Evolutionary conservation across 768 basidiomycete species (phyloP).

Genomic region (Lactarius trivialis): DNA sequence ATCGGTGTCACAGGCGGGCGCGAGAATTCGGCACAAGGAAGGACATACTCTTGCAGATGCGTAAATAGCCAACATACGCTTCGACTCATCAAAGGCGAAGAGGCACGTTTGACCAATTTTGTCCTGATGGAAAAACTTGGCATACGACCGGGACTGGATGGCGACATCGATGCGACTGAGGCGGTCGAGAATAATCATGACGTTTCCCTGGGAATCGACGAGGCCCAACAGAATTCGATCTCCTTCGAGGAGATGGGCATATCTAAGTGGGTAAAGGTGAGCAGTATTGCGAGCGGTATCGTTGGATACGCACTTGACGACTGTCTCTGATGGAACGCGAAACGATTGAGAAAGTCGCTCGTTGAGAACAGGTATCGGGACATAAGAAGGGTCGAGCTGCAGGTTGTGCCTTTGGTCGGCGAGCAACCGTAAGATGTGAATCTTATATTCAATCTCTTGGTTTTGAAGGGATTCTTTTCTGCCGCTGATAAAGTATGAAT

Average conservation of each 20-base stretch:
- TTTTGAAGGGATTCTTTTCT: slow-evolving; percentile 5
- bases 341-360: slow-evolving; percentile 13
- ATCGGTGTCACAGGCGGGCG: not conserved
- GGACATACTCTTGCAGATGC: slow-evolving; percentile 35
- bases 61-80: slow-evolving; percentile 45
- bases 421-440: slow-evolving; percentile 7
- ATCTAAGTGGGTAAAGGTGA: not conserved
- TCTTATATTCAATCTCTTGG: slow-evolving; percentile 13
- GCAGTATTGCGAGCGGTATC: not conserved
- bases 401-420: slow-evolving; percentile 14
- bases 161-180: slow-evolving; percentile 4
- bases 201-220: slow-evolving; percentile 7
- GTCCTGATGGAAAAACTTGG: slow-evolving; percentile 33
- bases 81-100: slow-evolving; percentile 48
- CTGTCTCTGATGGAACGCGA: not conserved
- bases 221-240: slow-evolving; percentile 16
- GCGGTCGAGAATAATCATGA: slow-evolving; percentile 16
- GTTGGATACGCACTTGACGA: slow-evolving; percentile 4
- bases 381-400: slow-evolving; percentile 17
- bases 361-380: slow-evolving; percentile 10
- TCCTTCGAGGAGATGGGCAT: slow-evolving; percentile 17
- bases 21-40: not conserved
- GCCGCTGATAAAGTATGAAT: slow-evolving; percentile 12
- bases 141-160: not conserved
- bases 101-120: slow-evolving; percentile 43